Evolutionary conservation across 176 grass and related monocot species (phyloP).

Genomic region (Microstegium vimineum): DNA sequence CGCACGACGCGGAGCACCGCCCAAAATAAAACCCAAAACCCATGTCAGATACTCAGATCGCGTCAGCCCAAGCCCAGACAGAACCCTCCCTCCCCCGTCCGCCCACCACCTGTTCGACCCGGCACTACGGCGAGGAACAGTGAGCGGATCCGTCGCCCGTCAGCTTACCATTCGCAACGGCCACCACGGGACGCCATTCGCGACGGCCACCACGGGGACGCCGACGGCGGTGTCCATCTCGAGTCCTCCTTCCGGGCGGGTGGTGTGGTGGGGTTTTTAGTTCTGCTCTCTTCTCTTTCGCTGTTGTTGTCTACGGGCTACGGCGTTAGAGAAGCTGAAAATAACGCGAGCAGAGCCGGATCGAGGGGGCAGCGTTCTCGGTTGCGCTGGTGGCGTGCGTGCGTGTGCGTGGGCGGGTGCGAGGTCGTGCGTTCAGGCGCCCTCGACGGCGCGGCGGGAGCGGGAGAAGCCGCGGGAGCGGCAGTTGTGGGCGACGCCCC

Average conservation of each 20-base stretch:
- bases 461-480: conserved; percentile 95
- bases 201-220: conserved; percentile 20
- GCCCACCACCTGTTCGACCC: conserved; percentile 16
- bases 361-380: background rate
- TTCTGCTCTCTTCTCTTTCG: background rate
- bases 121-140: background rate
- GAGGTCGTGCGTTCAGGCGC: conserved; percentile 30
- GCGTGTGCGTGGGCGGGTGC: too few species aligned
- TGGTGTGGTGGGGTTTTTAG: background rate
- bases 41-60: background rate
- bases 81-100: background rate
- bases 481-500: conserved; percentile 62
- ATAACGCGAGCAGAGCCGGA: background rate
- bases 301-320: background rate
- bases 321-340: background rate
- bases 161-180: conserved; percentile 44
- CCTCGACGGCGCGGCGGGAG: conserved; percentile 83
- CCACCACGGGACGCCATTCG: conserved; percentile 38
- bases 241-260: background rate
- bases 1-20: background rate
- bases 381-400: background rate
- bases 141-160: background rate
- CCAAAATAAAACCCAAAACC: background rate
- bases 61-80: too few species aligned
- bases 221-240: conserved; percentile 29